These are phyloP conservation scores for Yarrowia sp. DNA, from an alignment of 805 yeast genomes.

Conservation along the genomic window DNA sequence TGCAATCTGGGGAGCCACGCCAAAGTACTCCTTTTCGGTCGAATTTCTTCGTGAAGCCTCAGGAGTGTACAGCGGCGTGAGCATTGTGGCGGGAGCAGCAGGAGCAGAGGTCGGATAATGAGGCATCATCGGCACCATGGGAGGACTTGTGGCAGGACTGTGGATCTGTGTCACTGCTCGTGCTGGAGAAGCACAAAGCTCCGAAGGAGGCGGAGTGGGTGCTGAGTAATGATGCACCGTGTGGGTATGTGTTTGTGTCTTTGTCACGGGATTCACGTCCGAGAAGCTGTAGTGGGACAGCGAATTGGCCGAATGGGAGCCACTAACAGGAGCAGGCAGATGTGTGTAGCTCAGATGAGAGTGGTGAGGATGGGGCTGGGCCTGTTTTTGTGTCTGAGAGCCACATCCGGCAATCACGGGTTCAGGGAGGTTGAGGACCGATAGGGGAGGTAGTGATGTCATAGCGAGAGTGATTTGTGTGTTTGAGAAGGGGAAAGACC, in stretches of 20 bases:
- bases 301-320: background rate
- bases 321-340: background rate
- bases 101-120: background rate
- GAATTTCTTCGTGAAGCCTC: constrained; percentile 14
- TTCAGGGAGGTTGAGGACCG: constrained; percentile 9
- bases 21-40: constrained; percentile 16
- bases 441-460: constrained; percentile 7
- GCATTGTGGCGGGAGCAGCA: background rate
- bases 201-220: background rate
- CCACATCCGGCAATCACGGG: background rate
- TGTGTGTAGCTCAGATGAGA: background rate
- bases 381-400: background rate
- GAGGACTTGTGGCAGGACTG: background rate
- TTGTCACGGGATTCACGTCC: background rate
- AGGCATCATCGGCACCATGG: background rate
- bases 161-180: background rate
- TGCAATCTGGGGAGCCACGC: background rate
- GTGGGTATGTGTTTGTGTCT: background rate
- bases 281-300: background rate
- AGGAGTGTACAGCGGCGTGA: constrained; percentile 21
- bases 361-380: background rate
- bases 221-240: background rate
- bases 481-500: background rate
- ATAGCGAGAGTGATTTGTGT: too few relatives aligned
- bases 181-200: background rate